Conservation (phyloP, 371 early-diverging fungal species). For the Mucor velutinosus region DNA sequence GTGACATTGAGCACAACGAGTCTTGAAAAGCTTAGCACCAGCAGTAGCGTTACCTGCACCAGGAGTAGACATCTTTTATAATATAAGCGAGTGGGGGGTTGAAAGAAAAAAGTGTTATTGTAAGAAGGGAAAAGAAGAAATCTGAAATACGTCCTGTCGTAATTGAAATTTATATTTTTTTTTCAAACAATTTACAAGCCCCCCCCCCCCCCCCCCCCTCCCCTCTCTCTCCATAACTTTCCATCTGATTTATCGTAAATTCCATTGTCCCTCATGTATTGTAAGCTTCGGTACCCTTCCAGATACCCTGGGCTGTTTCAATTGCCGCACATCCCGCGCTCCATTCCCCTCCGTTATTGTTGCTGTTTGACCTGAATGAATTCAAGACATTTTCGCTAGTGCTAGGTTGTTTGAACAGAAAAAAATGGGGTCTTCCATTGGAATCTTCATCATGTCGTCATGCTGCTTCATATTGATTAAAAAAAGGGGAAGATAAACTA, state of each 20-base stretch:
- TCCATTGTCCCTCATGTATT: not conserved
- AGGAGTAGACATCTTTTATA: conserved; percentile 27
- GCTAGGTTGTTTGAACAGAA: not conserved
- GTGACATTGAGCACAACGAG: conserved; percentile 98
- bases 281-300: not conserved
- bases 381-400: too few species aligned
- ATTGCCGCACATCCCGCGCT: not conserved
- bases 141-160: not conserved
- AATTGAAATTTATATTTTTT: conserved; percentile 13
- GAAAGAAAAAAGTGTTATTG: conserved; percentile 5
- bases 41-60: conserved; percentile 52
- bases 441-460: not conserved
- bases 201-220: conserved; percentile 14
- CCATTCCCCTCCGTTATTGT: not conserved
- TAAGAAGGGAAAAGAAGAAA: conserved; percentile 14
- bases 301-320: not conserved
- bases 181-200: conserved; percentile 17
- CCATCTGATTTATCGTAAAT: not conserved
- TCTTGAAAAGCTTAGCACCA: conserved; percentile 99
- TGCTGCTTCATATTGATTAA: not conserved
- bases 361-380: not conserved
- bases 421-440: not conserved
- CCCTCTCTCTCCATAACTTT: not conserved
- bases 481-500: too few species aligned
- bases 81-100: conserved; percentile 29